Conservation (phyloP, 2,329 filamentous ascomycete species). For the Hypoxylon sp. region DNA sequence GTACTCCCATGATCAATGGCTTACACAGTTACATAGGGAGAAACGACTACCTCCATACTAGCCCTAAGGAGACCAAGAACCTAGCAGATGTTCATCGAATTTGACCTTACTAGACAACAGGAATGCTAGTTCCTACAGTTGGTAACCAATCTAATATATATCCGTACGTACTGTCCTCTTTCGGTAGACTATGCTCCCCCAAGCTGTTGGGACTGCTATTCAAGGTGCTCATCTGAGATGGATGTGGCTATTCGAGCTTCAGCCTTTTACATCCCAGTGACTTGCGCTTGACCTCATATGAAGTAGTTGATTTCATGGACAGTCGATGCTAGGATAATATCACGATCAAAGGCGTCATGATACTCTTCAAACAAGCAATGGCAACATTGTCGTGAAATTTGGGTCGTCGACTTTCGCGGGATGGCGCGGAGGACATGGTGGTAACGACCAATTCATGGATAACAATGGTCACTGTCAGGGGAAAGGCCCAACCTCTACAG, state of each 20-base stretch:
- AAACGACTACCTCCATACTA: constrained; percentile 2
- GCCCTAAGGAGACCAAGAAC: background rate
- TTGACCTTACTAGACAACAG: constrained; percentile 5
- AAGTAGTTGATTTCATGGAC: constrained; percentile 21
- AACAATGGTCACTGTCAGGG: background rate
- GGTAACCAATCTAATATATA: constrained; percentile 6
- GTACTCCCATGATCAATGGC: background rate
- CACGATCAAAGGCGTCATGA: constrained; percentile 22
- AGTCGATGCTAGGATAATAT: constrained; percentile 4
- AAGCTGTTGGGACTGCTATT: constrained; percentile 7
- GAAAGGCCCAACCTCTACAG: background rate
- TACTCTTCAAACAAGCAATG: constrained; percentile 27
- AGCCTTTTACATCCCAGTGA: constrained; percentile 14
- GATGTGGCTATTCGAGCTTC: constrained; percentile 23
- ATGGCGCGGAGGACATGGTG: background rate
- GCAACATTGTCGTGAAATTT: constrained; percentile 30
- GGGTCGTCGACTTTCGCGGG: constrained; percentile 16
- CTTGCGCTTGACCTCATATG: constrained; percentile 17
- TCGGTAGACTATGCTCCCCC: constrained; percentile 18
- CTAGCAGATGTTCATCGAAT: constrained; percentile 14
- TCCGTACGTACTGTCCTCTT: constrained; percentile 2
- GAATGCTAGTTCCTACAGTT: constrained; percentile 11
- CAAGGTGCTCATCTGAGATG: constrained; percentile 12
- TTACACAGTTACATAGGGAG: background rate
- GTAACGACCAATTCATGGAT: background rate